Conservation (phyloP, 768 basidiomycete species). For the Serendipita sp. region DNA sequence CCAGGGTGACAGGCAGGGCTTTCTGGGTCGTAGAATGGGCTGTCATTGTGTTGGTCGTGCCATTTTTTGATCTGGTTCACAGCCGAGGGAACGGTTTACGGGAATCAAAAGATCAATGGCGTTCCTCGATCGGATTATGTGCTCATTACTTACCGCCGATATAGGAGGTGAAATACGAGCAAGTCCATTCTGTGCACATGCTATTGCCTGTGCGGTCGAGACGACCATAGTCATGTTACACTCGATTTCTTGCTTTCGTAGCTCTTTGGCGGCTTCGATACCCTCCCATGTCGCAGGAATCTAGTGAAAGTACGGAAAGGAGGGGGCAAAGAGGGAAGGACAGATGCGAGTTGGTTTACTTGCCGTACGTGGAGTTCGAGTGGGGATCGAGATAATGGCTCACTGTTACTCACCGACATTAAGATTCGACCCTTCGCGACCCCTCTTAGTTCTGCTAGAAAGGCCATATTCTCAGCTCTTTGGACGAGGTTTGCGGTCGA, state of each 20-base stretch:
- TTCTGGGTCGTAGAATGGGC: slow-evolving; percentile 1
- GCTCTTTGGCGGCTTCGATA: not conserved
- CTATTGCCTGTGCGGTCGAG: not conserved
- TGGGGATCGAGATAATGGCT: too few relatives aligned
- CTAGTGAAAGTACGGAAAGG: not conserved
- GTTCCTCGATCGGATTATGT: too few relatives aligned
- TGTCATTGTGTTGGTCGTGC: not conserved
- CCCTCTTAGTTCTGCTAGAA: not conserved
- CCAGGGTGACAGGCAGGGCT: not conserved
- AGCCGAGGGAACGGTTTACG: not conserved
- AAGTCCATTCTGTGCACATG: not conserved
- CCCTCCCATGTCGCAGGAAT: slow-evolving; percentile 3
- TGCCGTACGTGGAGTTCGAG: too few relatives aligned
- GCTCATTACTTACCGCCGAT: not conserved
- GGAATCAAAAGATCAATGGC: not conserved
- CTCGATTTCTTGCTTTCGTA: not conserved
- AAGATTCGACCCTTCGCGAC: not conserved
- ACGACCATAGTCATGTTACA: not conserved
- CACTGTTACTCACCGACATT: not conserved
- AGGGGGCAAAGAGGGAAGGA: too few relatives aligned
- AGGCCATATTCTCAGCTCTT: not conserved
- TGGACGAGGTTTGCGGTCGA: too few relatives aligned
- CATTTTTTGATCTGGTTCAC: not conserved
- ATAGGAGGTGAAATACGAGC: not conserved
- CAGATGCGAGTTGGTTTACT: too few relatives aligned